phyloP scores from a whole-genome alignment of 2,329 filamentous ascomycete genomes.

The Capronia coronata region DNA sequence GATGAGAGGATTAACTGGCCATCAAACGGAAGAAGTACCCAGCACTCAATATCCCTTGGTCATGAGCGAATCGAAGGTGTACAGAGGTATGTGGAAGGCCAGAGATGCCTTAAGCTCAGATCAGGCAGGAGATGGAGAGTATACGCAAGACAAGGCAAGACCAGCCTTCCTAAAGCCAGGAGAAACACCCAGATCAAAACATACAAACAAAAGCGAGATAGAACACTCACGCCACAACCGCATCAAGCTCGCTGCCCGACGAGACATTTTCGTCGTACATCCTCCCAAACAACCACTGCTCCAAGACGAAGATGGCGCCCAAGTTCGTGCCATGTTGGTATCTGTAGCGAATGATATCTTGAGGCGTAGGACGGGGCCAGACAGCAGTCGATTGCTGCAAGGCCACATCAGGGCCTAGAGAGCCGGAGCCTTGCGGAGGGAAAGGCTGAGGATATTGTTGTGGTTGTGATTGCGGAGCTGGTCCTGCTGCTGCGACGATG shows the following conservation, averaged over 20 bases:
- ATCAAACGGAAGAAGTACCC: too few species aligned
- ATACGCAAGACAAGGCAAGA: too few species aligned
- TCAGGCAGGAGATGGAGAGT: too few species aligned
- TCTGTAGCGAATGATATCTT: slow-evolving; percentile 45
- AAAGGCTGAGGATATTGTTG: neutral
- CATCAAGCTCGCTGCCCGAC: slow-evolving; percentile 47
- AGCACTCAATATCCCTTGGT: too few species aligned
- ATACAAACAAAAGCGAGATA: neutral
- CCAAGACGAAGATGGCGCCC: slow-evolving; percentile 55
- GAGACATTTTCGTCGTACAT: slow-evolving; percentile 43
- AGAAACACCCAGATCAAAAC: too few species aligned
- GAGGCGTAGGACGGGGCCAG: slow-evolving; percentile 6
- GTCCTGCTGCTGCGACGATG: neutral
- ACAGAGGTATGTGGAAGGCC: too few species aligned
- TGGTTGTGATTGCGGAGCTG: neutral
- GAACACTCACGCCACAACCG: slow-evolving; percentile 41
- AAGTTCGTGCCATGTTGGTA: slow-evolving; percentile 56
- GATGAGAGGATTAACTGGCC: too few species aligned
- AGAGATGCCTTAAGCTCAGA: too few species aligned
- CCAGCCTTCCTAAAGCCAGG: too few species aligned
- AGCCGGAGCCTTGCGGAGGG: neutral
- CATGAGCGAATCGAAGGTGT: too few species aligned
- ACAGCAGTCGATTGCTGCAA: too few species aligned
- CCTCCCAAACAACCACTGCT: slow-evolving; percentile 50
- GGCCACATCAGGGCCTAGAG: too few species aligned